A percentile compares a stretch with the other conserved stretches of the same genome.
Conservation (phyloP, 768 basidiomycete species). For the Tulasnella sp. region DNA sequence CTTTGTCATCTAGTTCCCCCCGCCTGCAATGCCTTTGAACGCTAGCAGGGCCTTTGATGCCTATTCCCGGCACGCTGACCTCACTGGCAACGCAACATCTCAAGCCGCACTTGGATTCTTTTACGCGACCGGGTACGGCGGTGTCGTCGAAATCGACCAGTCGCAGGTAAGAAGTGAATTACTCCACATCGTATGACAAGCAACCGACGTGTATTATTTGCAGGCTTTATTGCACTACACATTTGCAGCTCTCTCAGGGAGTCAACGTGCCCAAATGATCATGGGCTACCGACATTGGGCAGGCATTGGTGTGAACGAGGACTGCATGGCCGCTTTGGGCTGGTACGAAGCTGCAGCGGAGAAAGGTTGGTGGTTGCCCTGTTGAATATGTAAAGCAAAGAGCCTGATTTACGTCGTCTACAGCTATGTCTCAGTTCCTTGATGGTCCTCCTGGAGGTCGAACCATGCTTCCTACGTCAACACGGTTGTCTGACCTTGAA, state of each 20-base stretch:
- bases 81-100: constrained; percentile 76
- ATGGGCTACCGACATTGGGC: constrained; percentile 93
- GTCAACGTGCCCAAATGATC: constrained; percentile 85
- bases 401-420: constrained; percentile 25
- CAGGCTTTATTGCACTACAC: constrained; percentile 89
- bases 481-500: constrained; percentile 76
- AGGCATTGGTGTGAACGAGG: constrained; percentile 84
- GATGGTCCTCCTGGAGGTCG: constrained; percentile 88
- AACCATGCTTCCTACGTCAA: constrained; percentile 72
- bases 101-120: constrained; percentile 85
- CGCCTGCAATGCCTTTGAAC: constrained; percentile 44
- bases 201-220: not conserved
- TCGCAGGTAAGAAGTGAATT: constrained; percentile 30
- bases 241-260: constrained; percentile 81
- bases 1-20: constrained; percentile 43
- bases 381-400: not conserved
- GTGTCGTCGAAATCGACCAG: constrained; percentile 33
- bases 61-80: constrained; percentile 52
- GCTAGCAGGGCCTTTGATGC: constrained; percentile 56
- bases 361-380: constrained; percentile 44
- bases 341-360: constrained; percentile 92
- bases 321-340: constrained; percentile 69
- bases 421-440: constrained; percentile 69
- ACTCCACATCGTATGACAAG: not conserved
- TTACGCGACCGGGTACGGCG: constrained; percentile 69